Evolutionary conservation across 169 alveolate genomes (phyloP).

Genomic region (Haemoproteus tartakovskyi): DNA sequence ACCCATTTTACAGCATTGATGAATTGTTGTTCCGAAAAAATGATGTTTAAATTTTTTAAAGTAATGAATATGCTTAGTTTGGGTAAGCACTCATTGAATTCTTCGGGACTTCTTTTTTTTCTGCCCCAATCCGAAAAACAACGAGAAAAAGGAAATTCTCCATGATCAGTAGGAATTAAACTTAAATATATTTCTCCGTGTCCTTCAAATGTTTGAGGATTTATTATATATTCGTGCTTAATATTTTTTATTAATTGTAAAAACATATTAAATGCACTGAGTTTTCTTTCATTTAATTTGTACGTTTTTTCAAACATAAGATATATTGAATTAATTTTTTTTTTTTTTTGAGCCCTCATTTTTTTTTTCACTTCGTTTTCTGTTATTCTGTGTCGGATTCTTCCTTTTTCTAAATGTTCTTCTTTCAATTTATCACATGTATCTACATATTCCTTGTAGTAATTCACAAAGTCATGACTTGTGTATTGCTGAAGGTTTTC

Average conservation of each 20-base stretch:
- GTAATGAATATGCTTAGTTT: slow-evolving; percentile 51
- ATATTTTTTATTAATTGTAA: slow-evolving; percentile 56
- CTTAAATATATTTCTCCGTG: slow-evolving; percentile 62
- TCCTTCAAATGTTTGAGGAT: slow-evolving; percentile 57
- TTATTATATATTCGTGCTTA: slow-evolving; percentile 54
- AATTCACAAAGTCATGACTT: not conserved
- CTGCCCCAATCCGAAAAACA: slow-evolving; percentile 66
- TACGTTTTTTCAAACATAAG: slow-evolving; percentile 58
- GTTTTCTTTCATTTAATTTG: slow-evolving; percentile 37
- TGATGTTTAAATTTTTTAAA: slow-evolving; percentile 51
- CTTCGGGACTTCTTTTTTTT: slow-evolving; percentile 50
- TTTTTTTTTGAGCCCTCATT: slow-evolving; percentile 40
- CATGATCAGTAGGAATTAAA: slow-evolving; percentile 65
- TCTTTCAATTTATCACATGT: no score
- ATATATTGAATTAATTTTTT: slow-evolving; percentile 59
- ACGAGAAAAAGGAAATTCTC: slow-evolving; percentile 55
- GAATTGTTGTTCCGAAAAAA: slow-evolving; percentile 57
- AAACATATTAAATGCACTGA: slow-evolving; percentile 27
- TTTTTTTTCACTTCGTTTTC: slow-evolving; percentile 57
- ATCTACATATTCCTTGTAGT: slow-evolving; percentile 1
- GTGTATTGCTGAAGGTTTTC: no score
- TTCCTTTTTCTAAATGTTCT: slow-evolving; percentile 3
- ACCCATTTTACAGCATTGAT: slow-evolving; percentile 50
- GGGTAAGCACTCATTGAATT: slow-evolving; percentile 63
- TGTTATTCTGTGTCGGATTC: slow-evolving; percentile 12